Evolutionary conservation across 2,329 filamentous ascomycete genomes (phyloP), one percentile per base, ranked within the genome.

Genomic region (Alternaria burnsii): DNA sequence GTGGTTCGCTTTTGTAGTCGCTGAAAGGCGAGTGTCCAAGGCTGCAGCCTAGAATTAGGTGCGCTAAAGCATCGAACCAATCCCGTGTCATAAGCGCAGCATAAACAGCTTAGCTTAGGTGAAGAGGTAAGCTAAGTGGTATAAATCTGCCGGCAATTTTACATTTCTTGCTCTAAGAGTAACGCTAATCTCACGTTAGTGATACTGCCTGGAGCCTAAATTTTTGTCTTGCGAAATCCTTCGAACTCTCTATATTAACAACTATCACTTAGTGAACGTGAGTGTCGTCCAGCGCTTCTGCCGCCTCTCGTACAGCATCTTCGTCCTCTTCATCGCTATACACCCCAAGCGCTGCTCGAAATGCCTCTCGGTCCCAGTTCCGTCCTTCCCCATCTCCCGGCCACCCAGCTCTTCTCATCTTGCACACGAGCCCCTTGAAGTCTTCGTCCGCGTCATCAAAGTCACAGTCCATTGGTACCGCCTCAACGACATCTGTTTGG

Each of bases 251-350:
- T 14, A 26, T 43, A 10, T 1, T 10, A n/a, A 43, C 14, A 22
- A 16, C 8, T 5, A 6, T 3, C 7, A 44, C 26, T 24, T 28
- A 44, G 9, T 18, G 24, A 18, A 28, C 42, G 16, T 28, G 9
- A 44, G 42, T 44, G 0, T n/a, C 42, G 1, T 7, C 42, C 26
- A 28, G 24, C 42, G 2, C 42, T 18, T 44, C 24, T 28, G 42
- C 11, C 42, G 9, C 42, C 24, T 16, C 42, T 24, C n/a, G 14
- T 3, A 28, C 42, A 5, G 0, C 4, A 44, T 44, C 42, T 7
- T 12, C 42, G 42, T 12, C 42, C 24, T 44, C 42, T 44, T 44
- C 42, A 44, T 44, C 42, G 24, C 42, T 44, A 44, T 44, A 44
- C 24, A 44, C 42, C 1, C 26, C 9, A 16, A 44, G 42, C 12